Percentiles rank a stretch among this genome's conserved stretches.
These are phyloP conservation scores for Stentor coeruleus DNA, from an alignment of 73 alveolate genomes.

Conservation along the genomic window DNA sequence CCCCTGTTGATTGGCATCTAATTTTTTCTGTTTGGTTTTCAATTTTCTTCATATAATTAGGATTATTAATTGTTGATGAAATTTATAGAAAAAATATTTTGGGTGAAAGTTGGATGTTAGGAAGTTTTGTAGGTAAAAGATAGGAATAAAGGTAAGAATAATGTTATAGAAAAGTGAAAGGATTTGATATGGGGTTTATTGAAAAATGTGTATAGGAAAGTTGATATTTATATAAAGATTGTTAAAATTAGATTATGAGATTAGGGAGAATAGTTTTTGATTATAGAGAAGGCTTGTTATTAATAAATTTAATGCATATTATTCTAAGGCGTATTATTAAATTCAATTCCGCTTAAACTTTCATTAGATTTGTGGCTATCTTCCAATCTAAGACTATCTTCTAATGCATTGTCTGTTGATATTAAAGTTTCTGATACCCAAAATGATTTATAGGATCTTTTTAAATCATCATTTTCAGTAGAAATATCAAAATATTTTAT, in stretches of 20 bases:
- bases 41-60: no score
- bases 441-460: neutral
- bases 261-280: neutral
- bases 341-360: no score
- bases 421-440: neutral
- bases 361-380: neutral
- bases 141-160: no score
- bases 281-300: neutral
- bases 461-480: neutral
- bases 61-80: no score
- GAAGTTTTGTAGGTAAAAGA: no score
- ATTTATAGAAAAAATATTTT: no score
- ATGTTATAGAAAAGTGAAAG: no score
- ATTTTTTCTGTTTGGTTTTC: no score
- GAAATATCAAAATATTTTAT: neutral
- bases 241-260: conserved; percentile 13
- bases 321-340: neutral
- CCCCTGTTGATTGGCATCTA: neutral
- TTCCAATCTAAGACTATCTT: neutral
- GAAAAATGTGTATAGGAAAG: no score
- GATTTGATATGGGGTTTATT: no score
- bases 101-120: no score
- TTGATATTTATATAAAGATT: conserved; percentile 46
- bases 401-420: neutral
- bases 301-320: no score